A percentile compares a stretch with the other conserved stretches of the same genome.
Evolutionary conservation across 192 early-diverging fungal genomes (phyloP).

Genomic region (Phycomyces nitens): DNA sequence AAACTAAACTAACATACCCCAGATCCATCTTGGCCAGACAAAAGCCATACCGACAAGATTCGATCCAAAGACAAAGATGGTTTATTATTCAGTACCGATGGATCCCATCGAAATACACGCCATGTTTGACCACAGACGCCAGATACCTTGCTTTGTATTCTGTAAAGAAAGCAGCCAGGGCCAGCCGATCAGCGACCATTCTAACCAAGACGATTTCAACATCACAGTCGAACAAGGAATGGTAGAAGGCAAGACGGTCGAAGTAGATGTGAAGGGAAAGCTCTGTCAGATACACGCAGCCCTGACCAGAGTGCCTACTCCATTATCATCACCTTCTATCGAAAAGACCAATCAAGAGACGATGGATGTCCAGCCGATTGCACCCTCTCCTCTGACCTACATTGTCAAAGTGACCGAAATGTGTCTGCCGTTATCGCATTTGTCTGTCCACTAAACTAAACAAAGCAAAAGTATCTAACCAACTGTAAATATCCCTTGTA

Average conservation of each 20-base stretch:
- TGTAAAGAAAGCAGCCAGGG: neutral
- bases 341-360: neutral
- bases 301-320: conserved; percentile 17
- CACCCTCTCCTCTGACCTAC: neutral
- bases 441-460: neutral
- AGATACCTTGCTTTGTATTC: conserved; percentile 23
- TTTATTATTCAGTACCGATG: conserved; percentile 22
- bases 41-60: conserved; percentile 18
- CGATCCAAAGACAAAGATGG: conserved; percentile 22
- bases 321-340: neutral
- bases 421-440: neutral
- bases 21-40: conserved; percentile 29
- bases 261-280: conserved; percentile 9
- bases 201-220: conserved; percentile 13
- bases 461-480: neutral
- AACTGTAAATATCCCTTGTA: neutral
- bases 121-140: conserved; percentile 30
- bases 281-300: conserved; percentile 23
- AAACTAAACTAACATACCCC: too few species aligned
- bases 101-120: conserved; percentile 23
- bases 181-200: neutral
- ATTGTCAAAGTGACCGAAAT: neutral
- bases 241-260: conserved; percentile 18
- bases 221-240: conserved; percentile 26
- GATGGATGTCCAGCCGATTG: neutral